Percentiles rank a stretch among this genome's conserved stretches.
phyloP scores from a whole-genome alignment of 495 filamentous ascomycete species.

The Hypoxylon rickii region DNA sequence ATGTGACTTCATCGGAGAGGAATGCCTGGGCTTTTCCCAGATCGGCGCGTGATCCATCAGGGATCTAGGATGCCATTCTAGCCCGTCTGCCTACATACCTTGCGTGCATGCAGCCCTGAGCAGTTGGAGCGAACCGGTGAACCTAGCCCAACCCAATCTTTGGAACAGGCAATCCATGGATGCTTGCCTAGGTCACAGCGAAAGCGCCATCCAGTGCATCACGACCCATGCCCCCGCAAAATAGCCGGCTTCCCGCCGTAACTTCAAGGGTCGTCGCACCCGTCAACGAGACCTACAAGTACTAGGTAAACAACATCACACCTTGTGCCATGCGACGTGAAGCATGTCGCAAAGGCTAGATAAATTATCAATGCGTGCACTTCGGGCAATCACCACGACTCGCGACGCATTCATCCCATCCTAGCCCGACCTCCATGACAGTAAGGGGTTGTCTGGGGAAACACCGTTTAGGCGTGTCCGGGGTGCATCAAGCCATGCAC shows the following conservation, averaged over 20 bases:
- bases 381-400: slow-evolving; percentile 27
- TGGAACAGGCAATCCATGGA: slow-evolving; percentile 14
- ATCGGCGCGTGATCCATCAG: slow-evolving; percentile 30
- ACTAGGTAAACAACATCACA: too few species aligned
- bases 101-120: slow-evolving; percentile 25
- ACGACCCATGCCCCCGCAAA: slow-evolving; percentile 4
- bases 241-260: slow-evolving; percentile 18
- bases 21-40: slow-evolving; percentile 20
- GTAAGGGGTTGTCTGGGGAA: neutral
- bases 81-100: slow-evolving; percentile 13
- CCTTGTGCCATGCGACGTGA: neutral
- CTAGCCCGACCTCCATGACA: slow-evolving; percentile 4
- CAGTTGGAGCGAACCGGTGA: slow-evolving; percentile 12
- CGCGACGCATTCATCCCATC: slow-evolving; percentile 19
- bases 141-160: slow-evolving; percentile 10
- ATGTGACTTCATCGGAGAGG: slow-evolving; percentile 17
- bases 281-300: neutral
- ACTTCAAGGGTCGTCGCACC: slow-evolving; percentile 19
- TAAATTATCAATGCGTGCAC: slow-evolving; percentile 4
- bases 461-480: slow-evolving; percentile 16
- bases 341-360: slow-evolving; percentile 1
- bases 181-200: slow-evolving; percentile 15
- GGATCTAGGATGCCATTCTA: slow-evolving; percentile 28
- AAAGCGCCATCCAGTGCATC: slow-evolving; percentile 1
- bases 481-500: slow-evolving; percentile 30